These are phyloP conservation scores for Dendrobium officinale DNA, from an alignment of 106 monocot genomes.

Conservation along the genomic window DNA sequence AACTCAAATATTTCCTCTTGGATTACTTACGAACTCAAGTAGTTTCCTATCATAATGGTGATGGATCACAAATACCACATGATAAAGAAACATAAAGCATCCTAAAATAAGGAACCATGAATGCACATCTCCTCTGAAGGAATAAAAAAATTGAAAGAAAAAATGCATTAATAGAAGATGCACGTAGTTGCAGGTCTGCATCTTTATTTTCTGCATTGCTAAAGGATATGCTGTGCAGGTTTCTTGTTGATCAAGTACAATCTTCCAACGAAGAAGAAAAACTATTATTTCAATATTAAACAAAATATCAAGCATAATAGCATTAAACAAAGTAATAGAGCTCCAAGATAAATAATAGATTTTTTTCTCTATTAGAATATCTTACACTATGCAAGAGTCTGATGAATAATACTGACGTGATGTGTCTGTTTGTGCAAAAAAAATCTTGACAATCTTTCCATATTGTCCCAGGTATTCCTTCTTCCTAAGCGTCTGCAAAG, in stretches of 20 bases:
- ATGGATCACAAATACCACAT: no score
- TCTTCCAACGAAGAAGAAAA: neutral
- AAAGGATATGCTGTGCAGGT: neutral
- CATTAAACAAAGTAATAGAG: neutral
- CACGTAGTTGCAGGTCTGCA: neutral
- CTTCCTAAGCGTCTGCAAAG: slow-evolving; percentile 29
- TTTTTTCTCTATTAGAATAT: neutral
- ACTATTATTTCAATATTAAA: neutral
- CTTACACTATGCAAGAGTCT: slow-evolving; percentile 13
- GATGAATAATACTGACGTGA: slow-evolving; percentile 7
- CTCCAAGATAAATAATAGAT: neutral
- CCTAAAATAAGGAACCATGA: neutral
- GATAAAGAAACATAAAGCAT: neutral
- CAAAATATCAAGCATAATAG: neutral
- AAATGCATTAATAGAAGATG: neutral
- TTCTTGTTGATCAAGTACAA: neutral
- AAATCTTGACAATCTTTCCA: slow-evolving; percentile 33
- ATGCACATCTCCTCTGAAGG: neutral
- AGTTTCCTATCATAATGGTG: no score
- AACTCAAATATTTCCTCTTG: no score
- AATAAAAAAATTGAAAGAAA: neutral
- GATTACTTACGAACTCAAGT: no score
- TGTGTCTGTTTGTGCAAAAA: slow-evolving; percentile 7
- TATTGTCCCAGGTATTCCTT: slow-evolving; percentile 52
- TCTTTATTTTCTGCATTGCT: neutral